Conservation (phyloP, 306 rosid species). For the Cajanus cajan region DNA sequence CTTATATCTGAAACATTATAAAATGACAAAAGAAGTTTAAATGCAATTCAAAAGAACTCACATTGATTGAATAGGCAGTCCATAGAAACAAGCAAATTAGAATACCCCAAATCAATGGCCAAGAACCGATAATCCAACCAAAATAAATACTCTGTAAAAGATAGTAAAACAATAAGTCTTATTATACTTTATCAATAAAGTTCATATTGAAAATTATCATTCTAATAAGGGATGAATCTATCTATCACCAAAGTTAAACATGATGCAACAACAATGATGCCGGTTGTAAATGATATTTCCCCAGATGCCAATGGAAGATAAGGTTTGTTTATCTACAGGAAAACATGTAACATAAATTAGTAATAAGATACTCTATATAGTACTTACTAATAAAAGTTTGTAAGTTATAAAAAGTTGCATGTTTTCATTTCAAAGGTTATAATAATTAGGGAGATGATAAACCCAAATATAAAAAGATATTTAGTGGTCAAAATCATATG, state of each 20-base stretch:
- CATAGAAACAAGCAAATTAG: not conserved
- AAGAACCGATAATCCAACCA: not conserved
- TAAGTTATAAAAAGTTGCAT: not conserved
- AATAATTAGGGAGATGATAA: not conserved
- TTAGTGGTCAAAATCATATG: not conserved
- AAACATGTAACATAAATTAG: not conserved
- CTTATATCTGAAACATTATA: not conserved
- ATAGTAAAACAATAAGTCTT: not conserved
- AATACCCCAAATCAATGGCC: not conserved
- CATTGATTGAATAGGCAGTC: not conserved
- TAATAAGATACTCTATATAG: not conserved
- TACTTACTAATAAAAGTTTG: not conserved
- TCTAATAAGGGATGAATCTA: not conserved
- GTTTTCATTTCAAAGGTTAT: not conserved
- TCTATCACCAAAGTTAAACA: conserved; percentile 53
- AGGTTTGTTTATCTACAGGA: conserved; percentile 75
- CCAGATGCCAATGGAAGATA: conserved; percentile 39
- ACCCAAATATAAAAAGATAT: not conserved
- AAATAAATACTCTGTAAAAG: not conserved
- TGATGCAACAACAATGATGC: conserved; percentile 6
- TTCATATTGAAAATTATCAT: not conserved
- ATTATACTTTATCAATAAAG: not conserved
- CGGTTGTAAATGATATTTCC: conserved; percentile 59
- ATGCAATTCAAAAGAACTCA: not conserved
- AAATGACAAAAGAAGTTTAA: too few species aligned